Evolutionary conservation across 2,329 filamentous ascomycete genomes (phyloP).

Genomic region (Amesomyces nigricolor): DNA sequence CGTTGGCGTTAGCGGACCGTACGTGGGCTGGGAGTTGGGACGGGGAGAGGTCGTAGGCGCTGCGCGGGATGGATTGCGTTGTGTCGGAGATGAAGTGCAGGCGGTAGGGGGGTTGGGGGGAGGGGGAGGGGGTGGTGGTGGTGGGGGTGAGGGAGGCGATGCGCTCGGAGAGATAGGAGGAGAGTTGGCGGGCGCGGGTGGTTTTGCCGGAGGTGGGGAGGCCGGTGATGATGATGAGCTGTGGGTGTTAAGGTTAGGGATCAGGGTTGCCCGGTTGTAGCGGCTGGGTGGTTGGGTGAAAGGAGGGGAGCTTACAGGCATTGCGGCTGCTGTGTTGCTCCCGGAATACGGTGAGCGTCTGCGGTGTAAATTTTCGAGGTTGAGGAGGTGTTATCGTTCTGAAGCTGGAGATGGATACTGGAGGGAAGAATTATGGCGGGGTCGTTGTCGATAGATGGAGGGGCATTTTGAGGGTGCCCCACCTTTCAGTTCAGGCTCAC

Average conservation of each 20-base stretch:
- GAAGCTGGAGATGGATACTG: background rate
- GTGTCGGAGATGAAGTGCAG: conserved; percentile 72
- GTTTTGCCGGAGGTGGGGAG: conserved; percentile 65
- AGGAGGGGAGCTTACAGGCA: conserved; percentile 18
- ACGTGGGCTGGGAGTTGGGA: conserved; percentile 49
- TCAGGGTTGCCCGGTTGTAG: background rate
- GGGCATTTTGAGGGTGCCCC: background rate
- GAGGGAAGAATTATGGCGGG: conserved; percentile 13
- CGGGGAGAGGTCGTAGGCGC: conserved; percentile 63
- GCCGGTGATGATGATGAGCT: conserved; percentile 64
- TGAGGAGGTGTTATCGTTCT: background rate
- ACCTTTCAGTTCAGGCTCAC: background rate
- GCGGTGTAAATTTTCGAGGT: too few species aligned
- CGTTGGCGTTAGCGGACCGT: conserved; percentile 65
- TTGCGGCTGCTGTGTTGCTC: background rate
- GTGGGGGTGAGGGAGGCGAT: conserved; percentile 37
- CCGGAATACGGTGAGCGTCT: too few species aligned
- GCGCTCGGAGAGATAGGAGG: conserved; percentile 56
- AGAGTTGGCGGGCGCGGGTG: conserved; percentile 59
- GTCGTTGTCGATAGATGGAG: background rate
- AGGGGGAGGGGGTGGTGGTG: conserved; percentile 23
- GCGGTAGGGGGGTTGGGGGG: conserved; percentile 43
- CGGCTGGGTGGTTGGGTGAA: background rate
- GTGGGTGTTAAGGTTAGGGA: background rate
- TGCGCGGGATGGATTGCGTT: conserved; percentile 60